A percentile compares a stretch with the other conserved stretches of the same genome.
Conservation (phyloP, 495 filamentous ascomycete genomes). For the Aspergillus carlsbadensis region DNA sequence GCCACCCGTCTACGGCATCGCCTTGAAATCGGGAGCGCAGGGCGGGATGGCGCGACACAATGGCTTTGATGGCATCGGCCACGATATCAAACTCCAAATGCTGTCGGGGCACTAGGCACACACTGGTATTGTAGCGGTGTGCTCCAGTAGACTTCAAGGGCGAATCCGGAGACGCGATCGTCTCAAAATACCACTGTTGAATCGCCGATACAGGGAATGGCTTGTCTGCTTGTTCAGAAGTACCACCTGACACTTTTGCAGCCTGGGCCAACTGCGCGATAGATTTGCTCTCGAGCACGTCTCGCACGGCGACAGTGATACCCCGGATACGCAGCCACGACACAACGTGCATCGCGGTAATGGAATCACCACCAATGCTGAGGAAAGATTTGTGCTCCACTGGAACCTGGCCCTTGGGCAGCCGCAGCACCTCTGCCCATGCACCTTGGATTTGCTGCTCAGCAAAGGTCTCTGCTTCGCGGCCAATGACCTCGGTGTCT, state of each 20-base stretch:
- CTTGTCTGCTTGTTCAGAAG: not conserved
- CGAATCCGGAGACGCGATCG: not conserved
- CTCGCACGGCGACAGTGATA: slow-evolving; percentile 18
- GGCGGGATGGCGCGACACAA: not conserved
- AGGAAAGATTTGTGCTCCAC: slow-evolving; percentile 25
- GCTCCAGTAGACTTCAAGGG: not conserved
- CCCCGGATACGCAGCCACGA: slow-evolving; percentile 21
- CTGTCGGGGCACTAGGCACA: not conserved
- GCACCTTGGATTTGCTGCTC: slow-evolving; percentile 15
- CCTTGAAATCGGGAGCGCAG: slow-evolving; percentile 10
- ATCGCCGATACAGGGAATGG: slow-evolving; percentile 9
- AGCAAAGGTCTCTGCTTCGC: not conserved
- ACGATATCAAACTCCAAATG: not conserved
- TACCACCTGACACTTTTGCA: not conserved
- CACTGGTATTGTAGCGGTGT: slow-evolving; percentile 2
- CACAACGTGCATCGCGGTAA: slow-evolving; percentile 58
- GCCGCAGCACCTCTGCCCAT: slow-evolving; percentile 23
- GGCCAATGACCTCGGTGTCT: not conserved
- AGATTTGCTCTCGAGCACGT: slow-evolving; percentile 29
- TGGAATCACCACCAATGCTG: slow-evolving; percentile 37
- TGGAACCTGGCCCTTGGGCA: slow-evolving; percentile 17
- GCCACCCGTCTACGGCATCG: not conserved
- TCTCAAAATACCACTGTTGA: slow-evolving; percentile 8
- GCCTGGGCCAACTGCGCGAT: slow-evolving; percentile 1
- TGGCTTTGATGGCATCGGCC: not conserved